Evolutionary conservation across 2,329 filamentous ascomycete species (phyloP).

Genomic region (Penicillium griseofulvum): DNA sequence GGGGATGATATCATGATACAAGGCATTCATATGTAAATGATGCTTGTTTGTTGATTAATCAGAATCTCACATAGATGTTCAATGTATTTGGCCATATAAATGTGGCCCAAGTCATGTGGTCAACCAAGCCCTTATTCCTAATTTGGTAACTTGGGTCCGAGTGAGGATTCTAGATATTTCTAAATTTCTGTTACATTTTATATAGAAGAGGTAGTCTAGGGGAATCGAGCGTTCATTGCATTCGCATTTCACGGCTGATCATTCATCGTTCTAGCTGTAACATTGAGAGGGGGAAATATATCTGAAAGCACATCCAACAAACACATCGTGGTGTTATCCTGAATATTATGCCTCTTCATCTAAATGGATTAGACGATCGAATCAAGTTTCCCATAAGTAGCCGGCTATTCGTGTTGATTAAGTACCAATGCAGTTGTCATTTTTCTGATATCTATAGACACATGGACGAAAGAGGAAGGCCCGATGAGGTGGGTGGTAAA

Average conservation of each 20-base stretch:
- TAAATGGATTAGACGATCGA: too few relatives aligned
- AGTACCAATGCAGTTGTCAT: not conserved
- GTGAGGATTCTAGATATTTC: not conserved
- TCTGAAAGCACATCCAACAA: not conserved
- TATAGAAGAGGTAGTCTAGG: not conserved
- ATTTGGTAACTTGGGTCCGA: not conserved
- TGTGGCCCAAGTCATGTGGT: constrained; percentile 1
- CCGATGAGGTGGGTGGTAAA: too few relatives aligned
- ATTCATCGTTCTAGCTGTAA: not conserved
- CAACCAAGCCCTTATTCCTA: not conserved
- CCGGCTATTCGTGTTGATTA: not conserved
- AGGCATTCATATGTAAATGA: not conserved
- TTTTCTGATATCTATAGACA: not conserved
- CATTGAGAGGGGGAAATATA: not conserved
- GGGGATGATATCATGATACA: not conserved
- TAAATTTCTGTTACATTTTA: not conserved
- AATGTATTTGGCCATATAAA: not conserved
- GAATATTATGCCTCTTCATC: not conserved
- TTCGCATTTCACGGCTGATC: not conserved
- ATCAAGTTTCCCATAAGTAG: not conserved
- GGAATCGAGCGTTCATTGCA: not conserved
- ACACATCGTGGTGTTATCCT: not conserved
- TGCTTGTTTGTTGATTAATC: not conserved
- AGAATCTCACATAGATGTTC: not conserved
- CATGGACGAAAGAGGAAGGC: too few relatives aligned